Evolutionary conservation across 345 rosid genomes (phyloP).

Genomic region (Aurinia saxatilis): DNA sequence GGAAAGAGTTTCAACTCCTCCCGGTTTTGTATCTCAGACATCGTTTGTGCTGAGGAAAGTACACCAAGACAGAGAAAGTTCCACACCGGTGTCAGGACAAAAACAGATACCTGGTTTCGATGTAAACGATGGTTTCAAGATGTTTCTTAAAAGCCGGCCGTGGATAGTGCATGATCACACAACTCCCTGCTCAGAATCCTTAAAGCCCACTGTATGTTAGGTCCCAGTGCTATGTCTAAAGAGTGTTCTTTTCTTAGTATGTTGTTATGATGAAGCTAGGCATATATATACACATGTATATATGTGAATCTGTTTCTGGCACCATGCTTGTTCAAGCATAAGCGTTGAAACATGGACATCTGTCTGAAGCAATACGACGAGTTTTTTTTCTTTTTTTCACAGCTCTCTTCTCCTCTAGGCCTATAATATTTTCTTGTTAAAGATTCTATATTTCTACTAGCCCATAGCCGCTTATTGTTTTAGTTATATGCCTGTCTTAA

Average conservation of each 20-base stretch:
- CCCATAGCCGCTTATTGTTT: neutral
- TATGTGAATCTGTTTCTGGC: no score
- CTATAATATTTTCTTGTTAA: neutral
- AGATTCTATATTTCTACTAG: neutral
- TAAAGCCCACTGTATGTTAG: slow-evolving; percentile 5
- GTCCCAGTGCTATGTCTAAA: neutral
- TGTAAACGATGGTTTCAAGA: slow-evolving; percentile 6
- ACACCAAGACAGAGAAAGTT: slow-evolving; percentile 2
- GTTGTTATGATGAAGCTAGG: neutral
- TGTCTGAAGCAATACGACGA: no score
- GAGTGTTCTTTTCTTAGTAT: neutral
- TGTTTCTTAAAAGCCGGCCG: slow-evolving; percentile 7
- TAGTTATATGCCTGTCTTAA: neutral
- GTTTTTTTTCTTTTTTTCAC: no score
- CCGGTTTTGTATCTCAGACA: slow-evolving; percentile 18
- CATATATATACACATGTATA: no score
- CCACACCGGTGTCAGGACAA: neutral
- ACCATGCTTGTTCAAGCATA: no score
- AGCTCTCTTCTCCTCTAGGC: no score
- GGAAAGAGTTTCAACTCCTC: slow-evolving; percentile 15
- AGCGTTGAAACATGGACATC: no score
- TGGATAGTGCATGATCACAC: slow-evolving; percentile 23
- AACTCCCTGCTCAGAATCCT: slow-evolving; percentile 12
- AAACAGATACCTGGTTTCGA: slow-evolving; percentile 3
- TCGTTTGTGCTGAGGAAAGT: slow-evolving; percentile 17